Percentiles rank a stretch among this genome's conserved stretches.
Evolutionary conservation across 257 asterid species (phyloP).

Genomic region (Galeopsis tetrahit): DNA sequence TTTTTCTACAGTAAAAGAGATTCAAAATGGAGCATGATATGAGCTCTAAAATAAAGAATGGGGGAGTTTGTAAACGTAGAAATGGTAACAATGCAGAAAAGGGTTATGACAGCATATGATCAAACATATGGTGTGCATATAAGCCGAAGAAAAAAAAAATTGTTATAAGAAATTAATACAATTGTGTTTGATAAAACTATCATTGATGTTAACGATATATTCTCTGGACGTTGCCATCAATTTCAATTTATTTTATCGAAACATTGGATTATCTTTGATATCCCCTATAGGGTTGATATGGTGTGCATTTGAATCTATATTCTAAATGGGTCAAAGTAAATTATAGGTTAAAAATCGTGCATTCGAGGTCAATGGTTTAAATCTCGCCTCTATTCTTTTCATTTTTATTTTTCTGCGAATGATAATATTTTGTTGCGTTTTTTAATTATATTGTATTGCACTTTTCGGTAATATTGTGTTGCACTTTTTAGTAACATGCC

Average conservation of each 20-base stretch:
- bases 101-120: neutral
- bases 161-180: neutral
- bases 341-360: too few species aligned
- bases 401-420: too few species aligned
- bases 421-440: too few species aligned
- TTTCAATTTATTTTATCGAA: neutral
- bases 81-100: neutral
- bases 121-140: neutral
- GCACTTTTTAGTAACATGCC: too few species aligned
- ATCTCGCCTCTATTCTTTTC: too few species aligned
- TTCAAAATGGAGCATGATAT: neutral
- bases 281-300: too few species aligned
- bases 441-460: too few species aligned
- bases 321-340: too few species aligned
- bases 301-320: too few species aligned
- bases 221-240: neutral
- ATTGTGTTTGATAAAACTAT: neutral
- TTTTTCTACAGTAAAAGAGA: neutral
- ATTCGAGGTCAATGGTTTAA: too few species aligned
- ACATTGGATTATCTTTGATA: neutral
- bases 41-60: neutral
- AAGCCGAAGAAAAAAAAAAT: neutral
- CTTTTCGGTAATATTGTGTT: too few species aligned
- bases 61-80: slow-evolving; percentile 8
- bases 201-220: neutral